phyloP scores from a whole-genome alignment of 106 monocot species.

The Platanthera zijinensis region DNA sequence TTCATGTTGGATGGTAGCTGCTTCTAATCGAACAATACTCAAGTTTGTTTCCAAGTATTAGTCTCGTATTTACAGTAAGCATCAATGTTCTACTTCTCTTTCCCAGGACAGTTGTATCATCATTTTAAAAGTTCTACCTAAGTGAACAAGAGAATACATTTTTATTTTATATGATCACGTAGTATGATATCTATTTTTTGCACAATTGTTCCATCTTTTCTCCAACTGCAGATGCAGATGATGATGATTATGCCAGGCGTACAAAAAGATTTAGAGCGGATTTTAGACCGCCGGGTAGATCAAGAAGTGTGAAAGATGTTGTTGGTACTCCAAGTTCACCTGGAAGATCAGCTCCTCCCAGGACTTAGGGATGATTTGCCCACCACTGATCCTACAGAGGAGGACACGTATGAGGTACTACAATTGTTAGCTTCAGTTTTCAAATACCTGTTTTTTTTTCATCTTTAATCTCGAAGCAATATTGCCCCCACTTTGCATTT shows the following conservation, averaged over 20 bases:
- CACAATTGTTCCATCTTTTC: neutral
- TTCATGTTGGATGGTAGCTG: no score
- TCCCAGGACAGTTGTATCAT: neutral
- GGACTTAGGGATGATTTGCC: conserved; percentile 79
- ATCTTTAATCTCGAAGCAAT: neutral
- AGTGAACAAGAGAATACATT: neutral
- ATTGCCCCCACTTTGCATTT: neutral
- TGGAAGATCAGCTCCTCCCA: conserved; percentile 66
- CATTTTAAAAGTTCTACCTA: neutral
- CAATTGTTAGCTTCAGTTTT: neutral
- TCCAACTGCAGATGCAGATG: conserved; percentile 70
- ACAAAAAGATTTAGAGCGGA: conserved; percentile 81
- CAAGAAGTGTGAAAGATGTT: conserved; percentile 66
- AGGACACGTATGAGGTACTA: conserved; percentile 83
- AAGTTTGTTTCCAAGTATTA: neutral
- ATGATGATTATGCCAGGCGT: conserved; percentile 54
- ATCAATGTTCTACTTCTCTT: neutral
- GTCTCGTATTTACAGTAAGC: neutral
- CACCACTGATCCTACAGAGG: conserved; percentile 89
- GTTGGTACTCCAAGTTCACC: conserved; percentile 82
- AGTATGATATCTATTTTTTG: neutral
- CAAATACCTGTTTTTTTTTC: neutral
- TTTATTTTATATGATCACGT: neutral
- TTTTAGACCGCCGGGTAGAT: conserved; percentile 55
- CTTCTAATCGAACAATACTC: neutral